Conservation (phyloP, 192 early-diverging fungal species). For the Coemansia guatemalensis region DNA sequence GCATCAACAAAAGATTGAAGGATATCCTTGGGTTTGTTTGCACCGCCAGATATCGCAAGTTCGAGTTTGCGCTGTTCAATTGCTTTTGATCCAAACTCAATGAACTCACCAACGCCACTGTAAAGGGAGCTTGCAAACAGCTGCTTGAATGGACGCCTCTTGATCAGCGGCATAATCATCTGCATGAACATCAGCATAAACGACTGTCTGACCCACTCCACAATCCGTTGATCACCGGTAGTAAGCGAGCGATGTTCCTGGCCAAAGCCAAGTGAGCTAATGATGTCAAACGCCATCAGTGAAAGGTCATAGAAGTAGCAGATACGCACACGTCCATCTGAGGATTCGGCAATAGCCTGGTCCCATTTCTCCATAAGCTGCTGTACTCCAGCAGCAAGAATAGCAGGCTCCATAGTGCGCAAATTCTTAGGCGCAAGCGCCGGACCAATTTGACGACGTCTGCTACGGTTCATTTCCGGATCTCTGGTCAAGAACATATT, state of each 20-base stretch:
- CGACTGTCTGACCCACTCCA: conserved; percentile 34
- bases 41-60: too few species aligned
- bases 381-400: conserved; percentile 28
- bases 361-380: conserved; percentile 41
- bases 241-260: conserved; percentile 34
- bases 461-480: conserved; percentile 30
- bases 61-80: conserved; percentile 24
- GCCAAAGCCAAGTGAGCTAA: conserved; percentile 42
- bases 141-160: conserved; percentile 15
- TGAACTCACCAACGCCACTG: conserved; percentile 14
- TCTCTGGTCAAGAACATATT: conserved; percentile 44
- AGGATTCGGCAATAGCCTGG: conserved; percentile 7
- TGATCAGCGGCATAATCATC: conserved; percentile 20
- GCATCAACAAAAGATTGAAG: conserved; percentile 48
- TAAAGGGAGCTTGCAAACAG: conserved; percentile 15
- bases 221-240: conserved; percentile 26
- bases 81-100: conserved; percentile 18
- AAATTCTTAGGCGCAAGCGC: conserved; percentile 19
- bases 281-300: conserved; percentile 44
- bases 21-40: conserved; percentile 25
- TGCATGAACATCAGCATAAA: conserved; percentile 29
- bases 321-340: conserved; percentile 4
- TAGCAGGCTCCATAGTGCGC: conserved; percentile 29
- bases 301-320: conserved; percentile 34
- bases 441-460: conserved; percentile 41